These are phyloP conservation scores for Lepidium aucheri DNA, from an alignment of 345 rosid species.

Conservation along the genomic window DNA sequence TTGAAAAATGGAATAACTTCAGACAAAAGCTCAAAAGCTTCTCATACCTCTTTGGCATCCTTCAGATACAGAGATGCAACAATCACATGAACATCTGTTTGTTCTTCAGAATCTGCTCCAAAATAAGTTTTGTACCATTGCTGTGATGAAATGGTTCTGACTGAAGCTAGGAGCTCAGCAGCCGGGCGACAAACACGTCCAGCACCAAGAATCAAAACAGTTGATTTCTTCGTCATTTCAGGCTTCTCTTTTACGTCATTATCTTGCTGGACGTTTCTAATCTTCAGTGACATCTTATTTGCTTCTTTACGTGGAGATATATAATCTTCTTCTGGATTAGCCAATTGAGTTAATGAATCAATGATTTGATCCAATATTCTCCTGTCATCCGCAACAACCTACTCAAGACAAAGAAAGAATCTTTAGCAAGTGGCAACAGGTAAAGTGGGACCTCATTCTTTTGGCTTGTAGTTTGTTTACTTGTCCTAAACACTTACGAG, in stretches of 20 bases:
- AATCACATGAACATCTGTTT: constrained; percentile 48
- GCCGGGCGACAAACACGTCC: constrained; percentile 93
- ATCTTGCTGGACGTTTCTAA: constrained; percentile 52
- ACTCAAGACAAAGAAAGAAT: constrained; percentile 23
- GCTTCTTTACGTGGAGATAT: constrained; percentile 18
- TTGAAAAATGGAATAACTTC: neutral
- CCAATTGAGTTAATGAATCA: constrained; percentile 74
- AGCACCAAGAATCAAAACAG: constrained; percentile 83
- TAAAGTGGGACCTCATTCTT: constrained; percentile 6
- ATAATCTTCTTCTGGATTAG: constrained; percentile 46
- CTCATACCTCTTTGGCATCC: constrained; percentile 87
- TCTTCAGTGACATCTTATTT: constrained; percentile 39
- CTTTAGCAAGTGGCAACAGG: constrained; percentile 7
- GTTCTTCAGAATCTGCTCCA: constrained; percentile 35
- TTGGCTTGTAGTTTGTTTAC: constrained; percentile 14
- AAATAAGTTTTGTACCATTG: constrained; percentile 38
- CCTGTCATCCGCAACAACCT: constrained; percentile 88
- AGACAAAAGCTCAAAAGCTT: neutral
- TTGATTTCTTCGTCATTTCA: constrained; percentile 30
- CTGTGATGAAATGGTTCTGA: constrained; percentile 35
- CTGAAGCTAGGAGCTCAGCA: constrained; percentile 62
- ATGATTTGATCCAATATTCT: constrained; percentile 73
- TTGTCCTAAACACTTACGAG: constrained; percentile 12
- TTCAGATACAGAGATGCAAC: constrained; percentile 83
- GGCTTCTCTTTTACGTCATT: constrained; percentile 23